Conservation (phyloP, 768 basidiomycete species). For the Phylloporus sp. region DNA sequence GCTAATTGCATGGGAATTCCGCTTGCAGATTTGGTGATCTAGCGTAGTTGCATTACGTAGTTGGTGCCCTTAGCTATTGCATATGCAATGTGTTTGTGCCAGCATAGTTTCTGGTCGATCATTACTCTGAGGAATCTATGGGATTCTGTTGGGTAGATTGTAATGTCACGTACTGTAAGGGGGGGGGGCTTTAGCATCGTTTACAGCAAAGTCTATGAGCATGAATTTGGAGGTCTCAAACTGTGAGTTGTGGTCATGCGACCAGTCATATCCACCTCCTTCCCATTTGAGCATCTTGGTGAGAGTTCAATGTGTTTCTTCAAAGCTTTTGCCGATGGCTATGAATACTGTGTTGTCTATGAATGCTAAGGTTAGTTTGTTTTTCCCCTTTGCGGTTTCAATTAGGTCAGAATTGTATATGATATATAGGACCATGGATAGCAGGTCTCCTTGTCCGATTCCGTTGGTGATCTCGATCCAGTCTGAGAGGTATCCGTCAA, state of each 20-base stretch:
- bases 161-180: not conserved
- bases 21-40: not conserved
- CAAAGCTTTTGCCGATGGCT: slow-evolving; percentile 22
- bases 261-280: slow-evolving; percentile 18
- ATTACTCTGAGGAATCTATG: not conserved
- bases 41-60: not conserved
- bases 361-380: slow-evolving; percentile 25
- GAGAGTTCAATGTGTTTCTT: slow-evolving; percentile 15
- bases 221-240: slow-evolving; percentile 21
- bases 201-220: slow-evolving; percentile 13
- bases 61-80: not conserved
- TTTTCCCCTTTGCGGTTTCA: not conserved
- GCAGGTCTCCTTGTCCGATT: slow-evolving; percentile 33
- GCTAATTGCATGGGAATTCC: slow-evolving; percentile 16
- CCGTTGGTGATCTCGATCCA: slow-evolving; percentile 18
- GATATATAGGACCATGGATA: slow-evolving; percentile 29
- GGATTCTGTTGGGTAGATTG: not conserved
- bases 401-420: slow-evolving; percentile 31
- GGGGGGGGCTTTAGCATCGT: not conserved
- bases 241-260: slow-evolving; percentile 15
- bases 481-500: slow-evolving; percentile 20
- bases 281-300: slow-evolving; percentile 22
- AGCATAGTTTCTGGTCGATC: not conserved
- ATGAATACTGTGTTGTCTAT: slow-evolving; percentile 31
- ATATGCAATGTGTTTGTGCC: not conserved